Evolutionary conservation across 177 flowering plant species (phyloP), one percentile per base, ranked within the genome.

Genomic region (Tripterygium wilfordii): DNA sequence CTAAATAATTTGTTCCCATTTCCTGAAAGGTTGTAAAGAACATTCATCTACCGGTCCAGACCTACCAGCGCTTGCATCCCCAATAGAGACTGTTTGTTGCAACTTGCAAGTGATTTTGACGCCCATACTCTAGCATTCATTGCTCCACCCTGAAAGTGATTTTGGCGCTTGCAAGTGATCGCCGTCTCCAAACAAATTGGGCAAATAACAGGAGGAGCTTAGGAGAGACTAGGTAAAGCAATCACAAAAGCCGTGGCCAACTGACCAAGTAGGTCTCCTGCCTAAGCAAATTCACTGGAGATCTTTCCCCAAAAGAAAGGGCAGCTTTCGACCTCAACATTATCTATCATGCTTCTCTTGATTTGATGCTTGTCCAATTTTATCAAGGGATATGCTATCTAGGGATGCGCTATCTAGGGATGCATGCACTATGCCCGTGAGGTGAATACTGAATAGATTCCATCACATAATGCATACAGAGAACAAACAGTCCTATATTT

Each of bases 51-150:
- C 54, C 15, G 66, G 35, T 4, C 47, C 53, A 42, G 23, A 44
- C 49, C 82, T 53, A 68, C 83, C 72, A 10, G 77, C 58, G 72
- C 83, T 77, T 38, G 86, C 74, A 53, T 89, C 94, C 23, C 90
- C 90, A 46, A 90, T 80, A 16, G 96, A 80, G 44, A 90, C 94
- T 0, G 92, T 82, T n/a, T n/a, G n/a, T n/a, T n/a, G n/a, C n/a
- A n/a, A n/a, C n/a, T n/a, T 8, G 88, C 97, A 30, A 82, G 63
- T 3, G 98, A 91, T 58, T 91, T 88, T 3, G 96, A 88, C 18
- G 96, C 98, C 98, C 98, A 88, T 2, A 76, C 87, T 45, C 72
- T 72, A 23, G 98, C 96, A 61, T 78, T 83, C 66, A 76, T 63
- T 29, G 96, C 90, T 53, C 95, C 89, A 59, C 63, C 95, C 67